Conservation (phyloP, 495 filamentous ascomycete species). For the Physcia stellaris region DNA sequence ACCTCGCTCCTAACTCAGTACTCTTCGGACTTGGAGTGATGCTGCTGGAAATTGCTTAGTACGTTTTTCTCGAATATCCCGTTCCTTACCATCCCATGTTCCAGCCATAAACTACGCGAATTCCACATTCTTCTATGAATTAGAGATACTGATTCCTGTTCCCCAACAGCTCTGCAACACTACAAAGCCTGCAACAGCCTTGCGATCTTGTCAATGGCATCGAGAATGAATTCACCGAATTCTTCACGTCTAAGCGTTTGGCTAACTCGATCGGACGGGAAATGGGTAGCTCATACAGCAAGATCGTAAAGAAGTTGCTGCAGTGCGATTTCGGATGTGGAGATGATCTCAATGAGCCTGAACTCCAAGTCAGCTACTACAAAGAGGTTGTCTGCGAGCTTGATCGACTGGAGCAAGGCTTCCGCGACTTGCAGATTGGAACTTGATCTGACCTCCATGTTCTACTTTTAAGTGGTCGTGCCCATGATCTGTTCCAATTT, state of each 20-base stretch:
- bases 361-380: slow-evolving; percentile 21
- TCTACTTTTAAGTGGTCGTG: no score
- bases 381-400: slow-evolving; percentile 24
- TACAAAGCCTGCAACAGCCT: slow-evolving; percentile 10
- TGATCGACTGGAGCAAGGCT: slow-evolving; percentile 15
- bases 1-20: slow-evolving; percentile 11
- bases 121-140: no score
- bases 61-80: no score
- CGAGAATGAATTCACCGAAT: slow-evolving; percentile 15
- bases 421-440: slow-evolving; percentile 8
- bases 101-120: no score
- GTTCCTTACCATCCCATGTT: no score
- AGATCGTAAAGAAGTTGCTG: slow-evolving; percentile 23
- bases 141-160: no score
- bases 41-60: slow-evolving; percentile 20
- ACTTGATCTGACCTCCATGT: no score
- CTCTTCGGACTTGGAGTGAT: slow-evolving; percentile 20
- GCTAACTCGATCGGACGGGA: slow-evolving; percentile 26
- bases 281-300: slow-evolving; percentile 29
- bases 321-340: slow-evolving; percentile 25
- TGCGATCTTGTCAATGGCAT: slow-evolving; percentile 6
- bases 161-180: slow-evolving; percentile 8
- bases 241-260: slow-evolving; percentile 20
- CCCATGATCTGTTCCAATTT: no score
- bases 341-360: slow-evolving; percentile 16